Evolutionary conservation across 2,329 filamentous ascomycete species (phyloP).

Genomic region (Aureobasidium sp.): DNA sequence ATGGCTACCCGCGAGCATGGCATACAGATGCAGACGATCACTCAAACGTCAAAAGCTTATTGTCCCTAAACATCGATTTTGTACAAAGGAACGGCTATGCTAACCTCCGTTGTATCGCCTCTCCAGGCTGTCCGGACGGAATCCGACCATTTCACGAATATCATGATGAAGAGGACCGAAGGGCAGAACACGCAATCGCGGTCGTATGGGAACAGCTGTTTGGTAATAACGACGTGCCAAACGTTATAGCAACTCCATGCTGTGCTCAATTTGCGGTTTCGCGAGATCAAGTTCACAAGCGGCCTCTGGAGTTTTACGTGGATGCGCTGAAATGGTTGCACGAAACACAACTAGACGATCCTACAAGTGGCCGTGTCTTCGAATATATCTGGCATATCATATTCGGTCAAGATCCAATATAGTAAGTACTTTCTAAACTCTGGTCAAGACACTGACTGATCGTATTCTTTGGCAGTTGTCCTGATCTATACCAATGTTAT

Average conservation of each 20-base stretch:
- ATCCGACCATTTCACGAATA: slow-evolving; percentile 38
- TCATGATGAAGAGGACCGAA: slow-evolving; percentile 23
- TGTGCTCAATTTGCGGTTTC: slow-evolving; percentile 51
- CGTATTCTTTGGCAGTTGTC: not conserved
- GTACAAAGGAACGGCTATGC: slow-evolving; percentile 46
- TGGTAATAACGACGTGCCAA: slow-evolving; percentile 28
- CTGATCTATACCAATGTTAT: not conserved
- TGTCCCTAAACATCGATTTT: slow-evolving; percentile 39
- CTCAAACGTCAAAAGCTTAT: slow-evolving; percentile 17
- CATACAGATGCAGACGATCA: slow-evolving; percentile 17
- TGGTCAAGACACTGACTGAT: not conserved
- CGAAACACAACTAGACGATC: slow-evolving; percentile 40
- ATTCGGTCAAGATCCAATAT: not conserved
- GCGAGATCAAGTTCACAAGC: slow-evolving; percentile 38
- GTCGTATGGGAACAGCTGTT: not conserved
- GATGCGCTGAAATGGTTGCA: slow-evolving; percentile 44
- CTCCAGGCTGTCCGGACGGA: slow-evolving; percentile 45
- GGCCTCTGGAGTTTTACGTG: slow-evolving; percentile 43
- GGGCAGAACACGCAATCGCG: not conserved
- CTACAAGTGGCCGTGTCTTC: slow-evolving; percentile 46
- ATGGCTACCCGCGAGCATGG: slow-evolving; percentile 20
- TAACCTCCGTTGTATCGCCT: slow-evolving; percentile 48
- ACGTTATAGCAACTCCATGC: slow-evolving; percentile 43
- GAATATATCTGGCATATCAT: slow-evolving; percentile 50
- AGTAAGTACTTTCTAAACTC: not conserved